These are phyloP conservation scores for Cystobasidium onofrii DNA, from an alignment of 768 basidiomycete genomes.

Conservation along the genomic window DNA sequence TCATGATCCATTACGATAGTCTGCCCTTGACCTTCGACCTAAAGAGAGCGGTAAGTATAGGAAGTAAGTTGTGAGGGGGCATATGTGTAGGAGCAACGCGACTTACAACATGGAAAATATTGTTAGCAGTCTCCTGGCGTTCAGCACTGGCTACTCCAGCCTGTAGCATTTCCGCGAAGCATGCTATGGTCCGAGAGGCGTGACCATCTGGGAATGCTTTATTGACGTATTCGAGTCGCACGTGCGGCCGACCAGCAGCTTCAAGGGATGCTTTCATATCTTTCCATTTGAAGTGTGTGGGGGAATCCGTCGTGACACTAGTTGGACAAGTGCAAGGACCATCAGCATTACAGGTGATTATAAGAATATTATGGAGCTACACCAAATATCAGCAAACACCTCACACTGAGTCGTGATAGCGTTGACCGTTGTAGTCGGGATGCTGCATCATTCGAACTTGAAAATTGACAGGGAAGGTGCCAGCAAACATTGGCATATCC, in stretches of 20 bases:
- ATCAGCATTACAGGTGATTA: no score
- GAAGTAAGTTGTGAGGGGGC: no score
- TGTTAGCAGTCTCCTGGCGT: conserved; percentile 26
- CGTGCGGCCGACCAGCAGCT: not conserved
- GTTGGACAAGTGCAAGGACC: not conserved
- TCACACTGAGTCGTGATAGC: conserved; percentile 28
- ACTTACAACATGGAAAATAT: conserved; percentile 29
- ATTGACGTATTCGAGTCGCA: conserved; percentile 25
- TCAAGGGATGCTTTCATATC: conserved; percentile 26
- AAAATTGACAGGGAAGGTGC: conserved; percentile 30
- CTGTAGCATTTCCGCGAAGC: conserved; percentile 15
- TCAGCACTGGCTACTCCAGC: not conserved
- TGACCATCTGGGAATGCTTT: conserved; percentile 27
- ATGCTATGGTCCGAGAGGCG: conserved; percentile 26
- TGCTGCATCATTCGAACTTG: conserved; percentile 32
- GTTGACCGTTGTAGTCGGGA: conserved; percentile 11
- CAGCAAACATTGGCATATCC: conserved; percentile 26
- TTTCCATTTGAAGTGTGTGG: conserved; percentile 17
- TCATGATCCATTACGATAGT: not conserved
- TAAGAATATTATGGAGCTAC: no score
- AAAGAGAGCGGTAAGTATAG: not conserved
- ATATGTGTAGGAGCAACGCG: no score
- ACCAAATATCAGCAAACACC: not conserved
- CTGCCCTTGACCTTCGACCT: conserved; percentile 27
- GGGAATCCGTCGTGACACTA: not conserved